A percentile compares a stretch with the other conserved stretches of the same genome.
Evolutionary conservation across 441 rosid genomes (phyloP).

Genomic region (Brassica hybrid): DNA sequence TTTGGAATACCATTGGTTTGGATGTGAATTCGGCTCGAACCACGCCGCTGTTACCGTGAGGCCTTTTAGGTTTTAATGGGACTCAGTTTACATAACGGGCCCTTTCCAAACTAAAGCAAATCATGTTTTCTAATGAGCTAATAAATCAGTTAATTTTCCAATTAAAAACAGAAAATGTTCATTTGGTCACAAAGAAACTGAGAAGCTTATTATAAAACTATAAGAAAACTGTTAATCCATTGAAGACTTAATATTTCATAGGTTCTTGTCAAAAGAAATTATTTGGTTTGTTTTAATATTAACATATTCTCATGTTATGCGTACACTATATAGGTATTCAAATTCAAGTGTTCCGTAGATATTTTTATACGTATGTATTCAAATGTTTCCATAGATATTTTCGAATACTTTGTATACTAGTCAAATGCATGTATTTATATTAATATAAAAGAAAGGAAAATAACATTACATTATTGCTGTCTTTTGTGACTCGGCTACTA

Average conservation of each 20-base stretch:
- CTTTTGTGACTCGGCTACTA: slow-evolving; percentile 22
- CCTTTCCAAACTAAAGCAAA: not conserved
- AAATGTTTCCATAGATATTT: slow-evolving; percentile 17
- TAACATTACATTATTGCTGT: not conserved
- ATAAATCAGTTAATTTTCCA: not conserved
- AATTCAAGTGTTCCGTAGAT: not conserved
- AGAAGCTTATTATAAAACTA: not conserved
- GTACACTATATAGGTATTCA: not conserved
- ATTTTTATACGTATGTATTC: not conserved
- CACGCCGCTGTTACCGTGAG: slow-evolving; percentile 68
- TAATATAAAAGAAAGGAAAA: not conserved
- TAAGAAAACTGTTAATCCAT: not conserved
- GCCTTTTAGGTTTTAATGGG: not conserved
- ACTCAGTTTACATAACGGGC: not conserved
- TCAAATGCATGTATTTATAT: not conserved
- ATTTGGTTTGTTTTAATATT: too few species aligned
- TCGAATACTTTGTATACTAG: slow-evolving; percentile 1
- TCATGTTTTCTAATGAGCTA: not conserved
- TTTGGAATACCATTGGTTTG: too few species aligned
- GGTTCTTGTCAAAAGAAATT: not conserved
- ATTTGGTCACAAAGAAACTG: not conserved
- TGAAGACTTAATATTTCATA: not conserved
- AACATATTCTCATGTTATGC: not conserved
- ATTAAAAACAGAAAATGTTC: too few species aligned
- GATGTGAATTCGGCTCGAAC: slow-evolving; percentile 82